Evolutionary conservation across 495 filamentous ascomycete genomes (phyloP), one percentile per base, ranked within the genome.

Genomic region (Pyronema domesticum): DNA sequence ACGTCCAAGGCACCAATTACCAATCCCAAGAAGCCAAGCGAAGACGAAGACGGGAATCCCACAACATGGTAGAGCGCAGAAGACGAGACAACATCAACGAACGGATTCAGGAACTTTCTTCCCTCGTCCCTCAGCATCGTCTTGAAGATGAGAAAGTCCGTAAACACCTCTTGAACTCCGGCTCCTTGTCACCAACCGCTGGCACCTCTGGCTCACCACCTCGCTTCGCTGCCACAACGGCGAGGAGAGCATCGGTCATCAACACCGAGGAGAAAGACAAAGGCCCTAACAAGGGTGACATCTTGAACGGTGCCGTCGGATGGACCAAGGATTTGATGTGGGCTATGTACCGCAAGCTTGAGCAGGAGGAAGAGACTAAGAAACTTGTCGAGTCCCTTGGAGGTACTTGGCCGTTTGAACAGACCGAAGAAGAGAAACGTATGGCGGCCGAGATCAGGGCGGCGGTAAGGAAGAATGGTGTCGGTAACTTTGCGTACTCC

Each of bases 291-390:
- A 98, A 98, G 70, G 91, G 91, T 42, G 91, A 98, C 64, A 96
- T 98, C 51, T 80, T 98, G 53, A 96, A 96, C 65, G 91, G 91
- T 33, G 84, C 91, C 13, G 91, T 98, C 46, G 83, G 85, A 68
- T 98, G 91, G 91, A 95, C 83, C 56, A 80, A 89, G 45, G 91
- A 98, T 69, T 72, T 98, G 43, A 96, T 98, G 91, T 96, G 91
- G 91, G 77, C 88, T 66, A 71, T 94, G 39, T 77, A 93, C 59
- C 70, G 81, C 57, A 94, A 94, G 68, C 73, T 89, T 48, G 80
- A 89, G 61, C 87, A 95, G 64, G 83, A 94, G 65, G 78, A 87
- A 15, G 82, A 94, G 59, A 76, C 95, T 40, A 76, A 79, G 44
- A 80, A 88, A 50, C 69, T 80, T 45, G 78, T 96, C 55, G 67